phyloP scores from a whole-genome alignment of 345 rosid species.

The Excoecaria cochinchinensis region DNA sequence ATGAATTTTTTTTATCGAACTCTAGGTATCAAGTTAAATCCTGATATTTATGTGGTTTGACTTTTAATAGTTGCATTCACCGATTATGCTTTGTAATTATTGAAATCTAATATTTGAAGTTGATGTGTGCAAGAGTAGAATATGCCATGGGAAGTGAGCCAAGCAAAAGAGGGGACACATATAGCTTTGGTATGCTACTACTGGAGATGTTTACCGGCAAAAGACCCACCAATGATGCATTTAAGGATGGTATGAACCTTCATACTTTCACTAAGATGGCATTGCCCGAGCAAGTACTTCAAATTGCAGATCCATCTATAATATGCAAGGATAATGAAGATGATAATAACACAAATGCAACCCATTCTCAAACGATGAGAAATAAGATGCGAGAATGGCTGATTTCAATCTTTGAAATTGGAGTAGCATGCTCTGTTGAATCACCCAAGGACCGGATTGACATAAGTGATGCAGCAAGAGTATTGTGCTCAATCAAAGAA shows the following conservation, averaged over 20 bases:
- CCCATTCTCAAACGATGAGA: no score
- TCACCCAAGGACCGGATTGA: conserved; percentile 14
- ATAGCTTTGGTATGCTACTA: not conserved
- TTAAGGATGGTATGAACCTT: not conserved
- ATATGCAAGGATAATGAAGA: conserved; percentile 15
- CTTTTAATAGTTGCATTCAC: not conserved
- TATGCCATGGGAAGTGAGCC: not conserved
- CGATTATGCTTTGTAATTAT: not conserved
- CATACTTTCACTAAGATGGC: not conserved
- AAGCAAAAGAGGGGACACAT: not conserved
- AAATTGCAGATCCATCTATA: not conserved
- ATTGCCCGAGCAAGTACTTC: not conserved
- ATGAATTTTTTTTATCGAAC: no score
- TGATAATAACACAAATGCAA: no score
- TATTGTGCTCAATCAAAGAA: conserved; percentile 20
- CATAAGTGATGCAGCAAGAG: conserved; percentile 22
- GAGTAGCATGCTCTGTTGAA: conserved; percentile 25
- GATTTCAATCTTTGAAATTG: no score
- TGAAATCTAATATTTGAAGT: not conserved
- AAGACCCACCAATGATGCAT: not conserved
- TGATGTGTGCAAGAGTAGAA: not conserved
- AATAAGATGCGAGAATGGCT: no score
- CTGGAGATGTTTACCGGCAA: not conserved
- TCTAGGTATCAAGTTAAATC: no score
- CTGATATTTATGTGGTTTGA: not conserved